phyloP scores from a whole-genome alignment of 169 alveolate genomes.

The Plasmodium yoelii region DNA sequence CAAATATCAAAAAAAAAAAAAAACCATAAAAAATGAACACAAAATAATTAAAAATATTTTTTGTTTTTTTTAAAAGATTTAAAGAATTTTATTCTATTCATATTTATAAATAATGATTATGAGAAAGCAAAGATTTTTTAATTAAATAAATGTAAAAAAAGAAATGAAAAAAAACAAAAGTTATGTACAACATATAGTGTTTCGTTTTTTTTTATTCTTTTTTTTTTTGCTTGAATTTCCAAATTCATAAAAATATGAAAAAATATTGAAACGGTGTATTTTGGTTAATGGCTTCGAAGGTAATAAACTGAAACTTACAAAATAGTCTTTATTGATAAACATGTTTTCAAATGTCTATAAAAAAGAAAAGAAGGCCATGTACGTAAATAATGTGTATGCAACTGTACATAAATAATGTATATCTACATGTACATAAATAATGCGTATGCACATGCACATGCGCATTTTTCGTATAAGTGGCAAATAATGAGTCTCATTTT shows the following conservation, averaged over 20 bases:
- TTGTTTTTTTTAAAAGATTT: no score
- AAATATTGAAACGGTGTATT: conserved; percentile 35
- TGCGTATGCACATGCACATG: background rate
- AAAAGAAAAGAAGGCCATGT: background rate
- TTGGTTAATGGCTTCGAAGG: conserved; percentile 65
- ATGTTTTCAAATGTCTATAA: conserved; percentile 41
- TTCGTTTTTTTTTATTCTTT: conserved; percentile 1
- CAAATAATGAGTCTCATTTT: background rate
- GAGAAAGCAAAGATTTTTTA: no score
- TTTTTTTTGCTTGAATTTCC: conserved; percentile 3
- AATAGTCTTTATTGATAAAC: conserved; percentile 30
- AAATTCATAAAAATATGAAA: conserved; percentile 54
- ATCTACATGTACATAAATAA: background rate
- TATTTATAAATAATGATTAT: no score
- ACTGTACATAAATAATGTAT: no score
- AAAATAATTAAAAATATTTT: no score
- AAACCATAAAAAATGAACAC: no score
- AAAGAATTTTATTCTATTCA: no score
- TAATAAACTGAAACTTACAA: conserved; percentile 16
- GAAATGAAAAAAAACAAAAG: no score
- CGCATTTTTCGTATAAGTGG: background rate
- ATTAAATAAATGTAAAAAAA: no score
- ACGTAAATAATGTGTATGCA: background rate
- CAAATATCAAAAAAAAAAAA: no score
- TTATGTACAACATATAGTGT: background rate